Conservation (phyloP, 1,139 yeast species). For the Hyphopichia pseudoburtonii region DNA sequence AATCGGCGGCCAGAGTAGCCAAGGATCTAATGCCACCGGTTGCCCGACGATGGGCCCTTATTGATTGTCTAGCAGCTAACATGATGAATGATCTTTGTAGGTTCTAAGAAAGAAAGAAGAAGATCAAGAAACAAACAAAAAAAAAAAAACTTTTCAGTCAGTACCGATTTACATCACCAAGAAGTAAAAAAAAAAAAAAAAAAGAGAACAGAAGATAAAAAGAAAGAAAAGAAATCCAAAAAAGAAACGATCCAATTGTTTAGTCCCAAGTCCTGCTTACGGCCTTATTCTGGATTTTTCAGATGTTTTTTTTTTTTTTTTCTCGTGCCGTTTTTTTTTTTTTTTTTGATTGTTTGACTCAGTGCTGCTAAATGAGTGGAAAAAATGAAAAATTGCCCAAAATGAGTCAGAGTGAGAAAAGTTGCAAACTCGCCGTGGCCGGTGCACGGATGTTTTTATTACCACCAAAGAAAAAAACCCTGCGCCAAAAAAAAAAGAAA, state of each 20-base stretch:
- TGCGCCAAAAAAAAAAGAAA: no score
- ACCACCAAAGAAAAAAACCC: no score
- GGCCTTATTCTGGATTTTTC: no score
- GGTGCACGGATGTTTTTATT: constrained; percentile 1
- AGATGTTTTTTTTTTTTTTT: no score
- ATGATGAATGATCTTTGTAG: constrained; percentile 3
- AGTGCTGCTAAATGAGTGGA: no score
- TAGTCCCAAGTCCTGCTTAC: background rate
- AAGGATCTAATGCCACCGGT: constrained; percentile 18
- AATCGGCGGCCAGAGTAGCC: constrained; percentile 34
- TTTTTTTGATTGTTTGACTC: no score
- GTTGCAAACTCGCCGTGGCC: constrained; percentile 1
- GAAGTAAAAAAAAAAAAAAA: background rate
- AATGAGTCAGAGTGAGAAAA: constrained; percentile 7
- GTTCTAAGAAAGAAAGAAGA: background rate
- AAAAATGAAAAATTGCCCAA: background rate
- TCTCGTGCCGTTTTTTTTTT: background rate
- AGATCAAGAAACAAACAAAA: no score
- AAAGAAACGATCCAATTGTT: constrained; percentile 1
- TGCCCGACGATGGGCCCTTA: constrained; percentile 7
- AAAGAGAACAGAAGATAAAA: background rate
- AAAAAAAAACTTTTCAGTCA: background rate
- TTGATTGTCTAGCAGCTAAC: constrained; percentile 11
- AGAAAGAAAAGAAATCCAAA: background rate
- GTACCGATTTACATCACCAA: background rate